Conservation (phyloP, 2,329 filamentous ascomycete genomes). For the Fonsecaea multimorphosa region DNA sequence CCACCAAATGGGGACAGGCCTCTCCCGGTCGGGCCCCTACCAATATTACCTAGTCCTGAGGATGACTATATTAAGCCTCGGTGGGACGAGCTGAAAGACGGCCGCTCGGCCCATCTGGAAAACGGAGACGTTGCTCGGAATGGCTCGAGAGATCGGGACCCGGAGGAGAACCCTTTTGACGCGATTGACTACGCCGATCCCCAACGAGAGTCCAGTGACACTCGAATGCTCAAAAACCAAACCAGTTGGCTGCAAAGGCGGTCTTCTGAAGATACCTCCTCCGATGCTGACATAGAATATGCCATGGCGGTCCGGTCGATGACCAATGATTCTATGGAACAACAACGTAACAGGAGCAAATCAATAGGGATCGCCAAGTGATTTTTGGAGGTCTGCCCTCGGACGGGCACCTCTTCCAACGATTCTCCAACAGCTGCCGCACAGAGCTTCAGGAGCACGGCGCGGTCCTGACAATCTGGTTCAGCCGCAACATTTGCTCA, state of each 20-base stretch:
- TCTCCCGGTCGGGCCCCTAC: conserved; percentile 27
- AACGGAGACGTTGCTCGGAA: conserved; percentile 30
- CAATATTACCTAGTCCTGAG: conserved; percentile 31
- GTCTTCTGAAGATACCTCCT: conserved; percentile 34
- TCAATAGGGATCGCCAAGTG: conserved; percentile 24
- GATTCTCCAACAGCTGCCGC: not conserved
- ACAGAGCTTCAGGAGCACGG: not conserved
- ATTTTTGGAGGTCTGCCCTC: not conserved
- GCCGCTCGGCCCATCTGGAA: conserved; percentile 29
- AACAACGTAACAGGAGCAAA: conserved; percentile 28
- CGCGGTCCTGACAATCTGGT: not conserved
- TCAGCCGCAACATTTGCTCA: not conserved
- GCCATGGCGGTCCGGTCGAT: conserved; percentile 37
- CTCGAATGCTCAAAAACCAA: conserved; percentile 27
- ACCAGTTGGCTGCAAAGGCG: conserved; percentile 30
- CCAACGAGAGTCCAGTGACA: conserved; percentile 35
- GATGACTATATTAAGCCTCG: conserved; percentile 28
- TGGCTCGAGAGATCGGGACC: conserved; percentile 38
- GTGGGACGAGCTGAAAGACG: conserved; percentile 33
- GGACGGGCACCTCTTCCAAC: not conserved
- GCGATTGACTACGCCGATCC: conserved; percentile 36
- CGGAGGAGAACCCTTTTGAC: conserved; percentile 36
- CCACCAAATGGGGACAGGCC: conserved; percentile 27
- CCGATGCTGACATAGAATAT: conserved; percentile 37
- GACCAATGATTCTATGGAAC: conserved; percentile 33